Percentiles rank a stretch among this genome's conserved stretches.
Evolutionary conservation across 257 asterid genomes (phyloP).

Genomic region (Primulina huaijiensis): DNA sequence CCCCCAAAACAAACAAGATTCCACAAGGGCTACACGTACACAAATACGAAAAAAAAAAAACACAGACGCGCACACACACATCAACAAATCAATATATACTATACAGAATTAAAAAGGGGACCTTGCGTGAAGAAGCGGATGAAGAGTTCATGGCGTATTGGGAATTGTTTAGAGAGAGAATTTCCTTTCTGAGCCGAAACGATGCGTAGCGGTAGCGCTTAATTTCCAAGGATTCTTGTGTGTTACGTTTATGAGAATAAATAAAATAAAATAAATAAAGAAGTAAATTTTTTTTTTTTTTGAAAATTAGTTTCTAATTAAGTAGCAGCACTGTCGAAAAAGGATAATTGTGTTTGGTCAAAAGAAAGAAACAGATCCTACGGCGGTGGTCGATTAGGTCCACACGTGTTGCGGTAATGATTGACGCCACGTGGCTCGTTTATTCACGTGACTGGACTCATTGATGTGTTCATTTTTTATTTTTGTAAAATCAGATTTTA

Average conservation of each 20-base stretch:
- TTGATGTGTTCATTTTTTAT: too few species aligned
- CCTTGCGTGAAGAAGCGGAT: conserved; percentile 62
- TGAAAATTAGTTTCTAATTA: too few species aligned
- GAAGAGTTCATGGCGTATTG: conserved; percentile 44
- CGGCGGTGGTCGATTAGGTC: conserved; percentile 4
- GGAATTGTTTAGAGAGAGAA: conserved; percentile 26
- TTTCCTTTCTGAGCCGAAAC: conserved; percentile 4
- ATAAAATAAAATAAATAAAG: neutral
- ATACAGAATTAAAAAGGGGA: conserved; percentile 5
- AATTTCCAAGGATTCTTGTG: neutral
- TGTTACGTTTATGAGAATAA: neutral
- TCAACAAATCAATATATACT: neutral
- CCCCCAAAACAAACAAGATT: neutral
- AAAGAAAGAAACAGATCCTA: neutral
- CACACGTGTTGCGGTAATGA: conserved; percentile 9
- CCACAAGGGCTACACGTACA: neutral
- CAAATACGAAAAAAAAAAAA: neutral
- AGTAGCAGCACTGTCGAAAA: neutral
- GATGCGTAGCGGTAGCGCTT: neutral
- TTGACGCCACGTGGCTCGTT: conserved; percentile 4
- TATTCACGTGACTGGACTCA: neutral
- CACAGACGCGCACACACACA: neutral
- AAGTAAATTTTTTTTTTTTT: too few species aligned
- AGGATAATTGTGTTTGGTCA: neutral
- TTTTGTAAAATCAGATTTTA: too few species aligned